Evolutionary conservation across 495 filamentous ascomycete species (phyloP).

Genomic region (Pseudoneurospora amorphoporcata): DNA sequence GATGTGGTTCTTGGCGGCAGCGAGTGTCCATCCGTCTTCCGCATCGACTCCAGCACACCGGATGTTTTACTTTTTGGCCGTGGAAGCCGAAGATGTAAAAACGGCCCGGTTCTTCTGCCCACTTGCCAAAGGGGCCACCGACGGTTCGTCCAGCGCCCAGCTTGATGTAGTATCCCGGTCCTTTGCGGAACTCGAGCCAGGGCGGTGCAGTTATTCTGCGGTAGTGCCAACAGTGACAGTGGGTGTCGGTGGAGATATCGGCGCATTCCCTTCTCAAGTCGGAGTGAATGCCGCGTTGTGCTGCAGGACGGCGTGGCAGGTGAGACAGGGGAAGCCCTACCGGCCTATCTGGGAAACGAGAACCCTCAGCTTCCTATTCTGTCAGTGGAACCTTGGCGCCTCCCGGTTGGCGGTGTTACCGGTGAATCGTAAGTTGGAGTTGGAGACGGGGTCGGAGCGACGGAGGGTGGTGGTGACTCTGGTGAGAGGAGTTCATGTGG

Average conservation of each 20-base stretch:
- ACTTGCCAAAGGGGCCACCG: not conserved
- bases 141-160: not conserved
- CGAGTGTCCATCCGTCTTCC: not conserved
- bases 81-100: conserved; percentile 3
- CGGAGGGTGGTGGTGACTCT: not conserved
- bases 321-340: not conserved
- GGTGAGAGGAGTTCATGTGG: not conserved
- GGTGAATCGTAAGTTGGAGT: not conserved
- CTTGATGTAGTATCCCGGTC: not conserved
- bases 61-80: conserved; percentile 6
- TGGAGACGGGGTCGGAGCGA: not conserved
- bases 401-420: not conserved
- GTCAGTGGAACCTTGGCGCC: not conserved
- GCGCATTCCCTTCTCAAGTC: not conserved
- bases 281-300: not conserved
- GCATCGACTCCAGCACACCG: not conserved
- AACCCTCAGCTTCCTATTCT: not conserved
- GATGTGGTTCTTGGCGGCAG: not conserved
- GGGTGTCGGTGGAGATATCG: not conserved
- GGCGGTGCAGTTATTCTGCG: not conserved
- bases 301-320: not conserved
- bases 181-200: not conserved
- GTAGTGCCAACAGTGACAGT: not conserved
- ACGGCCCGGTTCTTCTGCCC: not conserved
- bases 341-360: not conserved